Base-by-base conservation (phyloP, 352 stramenopile species). In the Globisporangium cederbergense region DNA sequence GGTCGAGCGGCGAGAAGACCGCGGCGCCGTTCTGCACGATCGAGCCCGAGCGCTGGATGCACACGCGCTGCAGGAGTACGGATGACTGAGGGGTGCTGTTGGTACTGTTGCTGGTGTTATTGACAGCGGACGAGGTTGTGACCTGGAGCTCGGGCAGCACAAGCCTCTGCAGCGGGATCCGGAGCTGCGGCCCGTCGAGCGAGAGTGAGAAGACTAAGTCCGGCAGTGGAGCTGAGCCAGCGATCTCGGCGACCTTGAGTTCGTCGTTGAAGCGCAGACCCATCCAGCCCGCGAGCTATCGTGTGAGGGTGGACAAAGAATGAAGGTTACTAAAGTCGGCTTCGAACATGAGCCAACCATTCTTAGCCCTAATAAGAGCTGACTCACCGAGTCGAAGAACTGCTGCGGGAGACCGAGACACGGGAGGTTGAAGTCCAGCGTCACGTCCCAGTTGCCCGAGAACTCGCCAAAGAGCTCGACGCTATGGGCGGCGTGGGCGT, bases 361-460 rank as follows among this genome's bases (percentile, higher is more conserved):
- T 42, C 11, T 14, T 4, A 42, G 36, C 14, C 13, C 36, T 4
- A 4, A 42, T 16, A 16, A 11, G 36, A 42, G 36, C 11, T 42
- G 9, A 14, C 52, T 30, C 70, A 90, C 82, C 58, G 72, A 64
- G 47, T 87, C 78, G 49, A 85, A 91, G 59, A 89, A 89, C 54
- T 91, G 77, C 38, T 71, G 68, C 2, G 82, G 79, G 0, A 91
- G 77, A 20, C 74, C 67, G 18, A 91, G 72, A 42, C 82, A 91
- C 5, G 79, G 78, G 0, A 67, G 47, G 60, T 89, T 86, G 34
- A 88, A 83, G 53, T 91, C 81, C 28, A 91, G 58, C 3, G 71
- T 47, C 9, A 76, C 78, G 43, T 91, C 75, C 82, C 82, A 91
- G 54, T 77, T 81, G 40, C 72, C 74, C 34, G 82, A 77, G 54